Evolutionary conservation across 148 eudicot species (phyloP).

Genomic region (Suaeda aralocaspica): DNA sequence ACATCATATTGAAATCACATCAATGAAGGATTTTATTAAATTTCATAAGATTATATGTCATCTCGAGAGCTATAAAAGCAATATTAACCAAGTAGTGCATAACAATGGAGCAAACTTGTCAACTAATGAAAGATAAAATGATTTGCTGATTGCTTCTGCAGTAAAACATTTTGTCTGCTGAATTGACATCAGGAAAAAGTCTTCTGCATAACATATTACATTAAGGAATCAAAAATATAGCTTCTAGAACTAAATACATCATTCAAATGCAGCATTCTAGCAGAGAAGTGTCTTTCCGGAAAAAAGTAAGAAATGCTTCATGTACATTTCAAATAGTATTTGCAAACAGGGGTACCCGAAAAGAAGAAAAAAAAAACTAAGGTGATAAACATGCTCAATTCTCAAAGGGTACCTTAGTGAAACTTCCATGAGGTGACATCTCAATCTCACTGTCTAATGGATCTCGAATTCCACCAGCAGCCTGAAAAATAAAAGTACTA

Average conservation of each 20-base stretch:
- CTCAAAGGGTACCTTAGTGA: conserved; percentile 53
- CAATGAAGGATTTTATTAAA: neutral
- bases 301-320: neutral
- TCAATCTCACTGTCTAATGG: conserved; percentile 42
- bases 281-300: neutral
- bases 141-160: neutral
- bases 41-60: neutral
- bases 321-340: neutral
- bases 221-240: neutral
- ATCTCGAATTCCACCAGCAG: conserved; percentile 57
- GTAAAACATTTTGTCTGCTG: too few species aligned
- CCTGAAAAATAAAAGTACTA: conserved; percentile 25
- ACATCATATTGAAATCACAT: neutral
- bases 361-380: neutral
- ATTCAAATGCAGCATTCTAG: neutral
- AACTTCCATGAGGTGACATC: conserved; percentile 55
- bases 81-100: neutral
- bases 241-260: neutral
- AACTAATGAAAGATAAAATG: too few species aligned
- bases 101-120: neutral
- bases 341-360: neutral
- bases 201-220: neutral
- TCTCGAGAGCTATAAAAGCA: neutral
- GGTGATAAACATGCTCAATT: neutral
- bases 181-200: neutral